phyloP scores from a whole-genome alignment of 2,329 filamentous ascomycete genomes.

The Fusarium drepaniforme region DNA sequence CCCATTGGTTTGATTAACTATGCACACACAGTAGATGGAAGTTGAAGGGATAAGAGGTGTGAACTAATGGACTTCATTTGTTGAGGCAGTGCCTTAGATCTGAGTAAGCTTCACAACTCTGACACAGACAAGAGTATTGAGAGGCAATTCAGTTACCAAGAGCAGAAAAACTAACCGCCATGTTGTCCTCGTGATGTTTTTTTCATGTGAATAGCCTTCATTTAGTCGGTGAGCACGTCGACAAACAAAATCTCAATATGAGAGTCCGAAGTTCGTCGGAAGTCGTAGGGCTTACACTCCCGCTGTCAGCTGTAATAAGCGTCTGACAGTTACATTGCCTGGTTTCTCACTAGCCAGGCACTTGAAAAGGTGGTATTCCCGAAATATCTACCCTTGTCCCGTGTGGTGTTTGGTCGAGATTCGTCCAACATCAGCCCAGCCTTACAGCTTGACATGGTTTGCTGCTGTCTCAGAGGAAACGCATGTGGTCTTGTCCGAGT shows the following conservation, averaged over 20 bases:
- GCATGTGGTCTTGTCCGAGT: background rate
- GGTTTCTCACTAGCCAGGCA: background rate
- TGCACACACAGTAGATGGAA: background rate
- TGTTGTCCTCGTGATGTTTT: background rate
- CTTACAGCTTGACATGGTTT: background rate
- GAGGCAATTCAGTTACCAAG: background rate
- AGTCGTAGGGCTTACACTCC: background rate
- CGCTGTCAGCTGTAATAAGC: background rate
- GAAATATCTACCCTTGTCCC: background rate
- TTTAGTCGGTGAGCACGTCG: background rate
- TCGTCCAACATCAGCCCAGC: background rate
- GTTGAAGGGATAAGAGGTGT: background rate
- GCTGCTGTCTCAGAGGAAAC: background rate
- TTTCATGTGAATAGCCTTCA: background rate
- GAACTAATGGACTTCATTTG: background rate
- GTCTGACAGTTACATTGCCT: background rate
- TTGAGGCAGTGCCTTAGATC: background rate
- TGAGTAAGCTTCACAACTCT: background rate
- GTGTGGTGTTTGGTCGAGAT: background rate
- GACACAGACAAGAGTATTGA: background rate
- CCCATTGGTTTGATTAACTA: background rate
- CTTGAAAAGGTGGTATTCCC: background rate
- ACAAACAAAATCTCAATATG: background rate
- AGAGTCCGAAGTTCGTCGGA: background rate
- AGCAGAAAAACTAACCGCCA: background rate